A percentile compares a stretch with the other conserved stretches of the same genome.
Evolutionary conservation across 2,329 filamentous ascomycete species (phyloP).

Genomic region (Trichoderma harzianum): DNA sequence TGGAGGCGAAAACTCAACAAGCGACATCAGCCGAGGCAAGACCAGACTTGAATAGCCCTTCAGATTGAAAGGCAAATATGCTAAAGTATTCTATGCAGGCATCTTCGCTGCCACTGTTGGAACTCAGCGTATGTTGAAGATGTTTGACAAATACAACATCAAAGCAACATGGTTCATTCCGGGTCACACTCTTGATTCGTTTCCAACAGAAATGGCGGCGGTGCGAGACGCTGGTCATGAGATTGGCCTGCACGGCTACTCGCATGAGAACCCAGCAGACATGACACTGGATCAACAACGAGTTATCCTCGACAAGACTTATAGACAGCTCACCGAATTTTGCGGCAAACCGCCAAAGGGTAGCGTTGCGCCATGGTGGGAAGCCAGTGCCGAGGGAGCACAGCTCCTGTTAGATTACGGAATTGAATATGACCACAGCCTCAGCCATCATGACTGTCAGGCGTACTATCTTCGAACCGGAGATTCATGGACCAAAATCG

Average conservation of each 20-base stretch:
- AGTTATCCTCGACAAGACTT: not conserved
- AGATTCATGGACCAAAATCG: not conserved
- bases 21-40: not conserved
- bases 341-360: not conserved
- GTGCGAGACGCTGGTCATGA: not conserved
- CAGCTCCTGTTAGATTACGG: not conserved
- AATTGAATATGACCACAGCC: not conserved
- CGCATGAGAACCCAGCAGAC: not conserved
- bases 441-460: not conserved
- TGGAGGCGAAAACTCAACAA: not conserved
- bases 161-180: slow-evolving; percentile 4
- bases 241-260: slow-evolving; percentile 1
- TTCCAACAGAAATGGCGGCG: not conserved
- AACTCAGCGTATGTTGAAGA: not conserved
- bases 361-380: not conserved
- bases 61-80: not conserved
- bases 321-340: not conserved
- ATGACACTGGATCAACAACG: not conserved
- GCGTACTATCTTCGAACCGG: not conserved
- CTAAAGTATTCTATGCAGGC: not conserved
- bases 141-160: not conserved
- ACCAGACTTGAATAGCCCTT: not conserved
- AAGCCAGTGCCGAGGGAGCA: not conserved
- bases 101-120: not conserved
- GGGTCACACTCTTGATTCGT: not conserved